A percentile compares a stretch with the other conserved stretches of the same genome.
phyloP scores from a whole-genome alignment of 177 flowering plant genomes.

The Vitis hybrid region DNA sequence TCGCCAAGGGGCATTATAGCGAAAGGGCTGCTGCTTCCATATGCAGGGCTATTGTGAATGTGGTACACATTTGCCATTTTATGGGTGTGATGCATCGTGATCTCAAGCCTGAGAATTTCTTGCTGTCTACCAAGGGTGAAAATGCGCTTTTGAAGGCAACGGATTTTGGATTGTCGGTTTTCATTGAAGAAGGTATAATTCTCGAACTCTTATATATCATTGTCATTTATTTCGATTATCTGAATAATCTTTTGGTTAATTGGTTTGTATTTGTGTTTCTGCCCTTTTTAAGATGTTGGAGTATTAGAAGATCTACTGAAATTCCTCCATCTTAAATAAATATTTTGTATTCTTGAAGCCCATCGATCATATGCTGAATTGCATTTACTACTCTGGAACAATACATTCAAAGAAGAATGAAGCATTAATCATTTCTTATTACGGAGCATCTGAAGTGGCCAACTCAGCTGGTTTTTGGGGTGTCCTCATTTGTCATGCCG shows the following conservation, averaged over 20 bases:
- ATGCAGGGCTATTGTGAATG: slow-evolving; percentile 75
- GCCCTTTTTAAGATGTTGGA: too few species aligned
- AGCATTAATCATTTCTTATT: too few species aligned
- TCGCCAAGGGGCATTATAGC: slow-evolving; percentile 84
- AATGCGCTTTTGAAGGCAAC: slow-evolving; percentile 78
- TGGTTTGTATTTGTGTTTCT: too few species aligned
- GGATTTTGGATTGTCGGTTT: slow-evolving; percentile 93
- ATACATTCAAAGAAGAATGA: too few species aligned
- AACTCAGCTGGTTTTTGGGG: too few species aligned
- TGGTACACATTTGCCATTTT: slow-evolving; percentile 84
- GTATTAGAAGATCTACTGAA: too few species aligned
- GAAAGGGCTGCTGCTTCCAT: slow-evolving; percentile 84
- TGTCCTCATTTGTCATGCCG: too few species aligned
- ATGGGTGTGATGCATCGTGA: slow-evolving; percentile 99
- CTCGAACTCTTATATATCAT: not conserved
- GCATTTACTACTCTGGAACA: too few species aligned
- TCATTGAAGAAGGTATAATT: slow-evolving; percentile 79
- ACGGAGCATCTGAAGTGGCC: too few species aligned
- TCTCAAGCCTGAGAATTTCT: slow-evolving; percentile 94
- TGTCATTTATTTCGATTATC: not conserved
- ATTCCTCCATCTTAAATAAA: too few species aligned
- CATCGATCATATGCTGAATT: too few species aligned
- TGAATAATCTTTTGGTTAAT: not conserved
- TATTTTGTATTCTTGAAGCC: too few species aligned
- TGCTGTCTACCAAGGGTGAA: slow-evolving; percentile 70